Percentiles rank a stretch among this genome's conserved stretches.
phyloP scores from a whole-genome alignment of 75 land plant species.

The Azolla pinnata region DNA sequence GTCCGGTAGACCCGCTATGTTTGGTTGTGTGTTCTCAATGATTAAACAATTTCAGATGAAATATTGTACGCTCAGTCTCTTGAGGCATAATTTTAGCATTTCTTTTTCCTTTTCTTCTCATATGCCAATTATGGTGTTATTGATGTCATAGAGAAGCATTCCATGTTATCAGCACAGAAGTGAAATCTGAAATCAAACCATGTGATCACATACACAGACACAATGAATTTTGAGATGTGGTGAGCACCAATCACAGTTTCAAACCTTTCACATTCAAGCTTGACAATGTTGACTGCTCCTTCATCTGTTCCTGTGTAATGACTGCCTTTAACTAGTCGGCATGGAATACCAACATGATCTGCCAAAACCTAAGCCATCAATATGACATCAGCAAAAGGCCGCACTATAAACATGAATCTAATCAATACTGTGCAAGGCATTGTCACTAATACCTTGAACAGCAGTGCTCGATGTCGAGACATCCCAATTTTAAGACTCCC shows the following conservation, averaged over 20 bases:
- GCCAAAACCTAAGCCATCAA: slow-evolving; percentile 70
- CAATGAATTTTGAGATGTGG: no score
- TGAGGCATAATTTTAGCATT: neutral
- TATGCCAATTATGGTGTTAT: no score
- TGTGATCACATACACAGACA: no score
- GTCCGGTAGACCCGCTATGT: no score
- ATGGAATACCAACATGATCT: slow-evolving; percentile 58
- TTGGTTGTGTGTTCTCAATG: no score
- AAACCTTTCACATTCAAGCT: slow-evolving; percentile 44
- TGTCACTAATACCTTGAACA: slow-evolving; percentile 92
- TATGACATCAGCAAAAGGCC: neutral
- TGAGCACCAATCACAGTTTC: no score
- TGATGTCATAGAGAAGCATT: no score
- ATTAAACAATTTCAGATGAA: neutral
- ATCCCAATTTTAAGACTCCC: slow-evolving; percentile 61
- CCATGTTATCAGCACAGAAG: no score
- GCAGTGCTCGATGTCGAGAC: slow-evolving; percentile 74
- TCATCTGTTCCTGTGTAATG: slow-evolving; percentile 82
- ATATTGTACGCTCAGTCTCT: neutral
- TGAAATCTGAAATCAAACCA: no score
- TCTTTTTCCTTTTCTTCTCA: no score
- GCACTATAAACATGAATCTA: no score
- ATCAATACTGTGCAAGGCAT: no score
- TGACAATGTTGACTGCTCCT: slow-evolving; percentile 72
- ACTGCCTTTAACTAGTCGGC: slow-evolving; percentile 69